phyloP scores from a whole-genome alignment of 1,139 yeast species.

The Suhomyces terraborum region DNA sequence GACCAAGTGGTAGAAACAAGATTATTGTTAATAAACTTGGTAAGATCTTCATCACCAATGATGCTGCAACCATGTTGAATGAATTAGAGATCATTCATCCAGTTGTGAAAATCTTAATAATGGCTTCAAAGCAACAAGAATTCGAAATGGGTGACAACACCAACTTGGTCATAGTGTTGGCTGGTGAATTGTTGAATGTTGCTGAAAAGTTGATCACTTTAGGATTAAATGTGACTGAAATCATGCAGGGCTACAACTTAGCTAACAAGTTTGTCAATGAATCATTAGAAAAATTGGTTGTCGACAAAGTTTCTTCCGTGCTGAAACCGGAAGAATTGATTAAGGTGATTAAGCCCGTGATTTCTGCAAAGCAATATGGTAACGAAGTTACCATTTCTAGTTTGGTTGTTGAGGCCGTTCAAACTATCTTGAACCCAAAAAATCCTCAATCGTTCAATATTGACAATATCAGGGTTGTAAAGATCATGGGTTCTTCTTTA shows the following conservation, averaged over 20 bases:
- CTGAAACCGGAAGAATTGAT: constrained; percentile 57
- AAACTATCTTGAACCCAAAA: constrained; percentile 71
- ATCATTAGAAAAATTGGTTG: constrained; percentile 65
- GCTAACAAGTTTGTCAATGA: constrained; percentile 75
- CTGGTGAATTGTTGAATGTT: constrained; percentile 86
- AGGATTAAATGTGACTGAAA: constrained; percentile 88
- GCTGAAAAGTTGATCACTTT: constrained; percentile 82
- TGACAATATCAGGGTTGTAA: constrained; percentile 91
- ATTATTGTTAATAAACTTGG: constrained; percentile 84
- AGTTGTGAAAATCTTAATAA: constrained; percentile 90
- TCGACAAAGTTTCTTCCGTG: constrained; percentile 64
- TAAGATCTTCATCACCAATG: constrained; percentile 87
- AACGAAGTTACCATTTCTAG: constrained; percentile 74
- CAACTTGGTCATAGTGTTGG: constrained; percentile 56
- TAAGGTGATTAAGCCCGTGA: constrained; percentile 82
- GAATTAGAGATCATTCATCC: constrained; percentile 97
- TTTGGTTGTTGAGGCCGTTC: constrained; percentile 85
- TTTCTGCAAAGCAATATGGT: constrained; percentile 93
- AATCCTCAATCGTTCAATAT: constrained; percentile 62
- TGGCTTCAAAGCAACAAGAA: constrained; percentile 97
- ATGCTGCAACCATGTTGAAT: constrained; percentile 93
- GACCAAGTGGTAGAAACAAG: constrained; percentile 97
- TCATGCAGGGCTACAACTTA: constrained; percentile 83
- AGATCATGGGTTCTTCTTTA: constrained; percentile 90
- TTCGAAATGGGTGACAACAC: constrained; percentile 66